phyloP scores from a whole-genome alignment of 257 asterid genomes.

The Phtheirospermum japonicum region DNA sequence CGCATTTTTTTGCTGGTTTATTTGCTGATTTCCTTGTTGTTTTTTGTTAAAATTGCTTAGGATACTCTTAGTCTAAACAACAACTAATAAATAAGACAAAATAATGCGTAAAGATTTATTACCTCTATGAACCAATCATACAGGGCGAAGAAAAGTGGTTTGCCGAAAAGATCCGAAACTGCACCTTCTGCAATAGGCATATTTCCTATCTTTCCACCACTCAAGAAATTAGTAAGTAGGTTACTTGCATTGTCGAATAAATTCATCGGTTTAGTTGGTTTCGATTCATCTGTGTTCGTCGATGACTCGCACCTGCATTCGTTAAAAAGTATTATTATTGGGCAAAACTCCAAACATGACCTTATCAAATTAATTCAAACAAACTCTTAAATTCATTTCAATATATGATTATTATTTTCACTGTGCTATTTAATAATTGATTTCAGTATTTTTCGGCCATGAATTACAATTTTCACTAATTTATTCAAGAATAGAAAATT shows the following conservation, averaged over 20 bases:
- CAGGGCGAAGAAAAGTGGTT: slow-evolving; percentile 84
- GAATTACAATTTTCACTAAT: background rate
- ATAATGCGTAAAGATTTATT: slow-evolving; percentile 10
- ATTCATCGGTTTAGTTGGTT: slow-evolving; percentile 52
- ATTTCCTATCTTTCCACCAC: slow-evolving; percentile 73
- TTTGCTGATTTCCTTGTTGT: too few relatives aligned
- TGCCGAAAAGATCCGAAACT: slow-evolving; percentile 82
- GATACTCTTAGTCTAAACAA: too few relatives aligned
- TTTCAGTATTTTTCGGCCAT: background rate
- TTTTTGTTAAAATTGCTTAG: too few relatives aligned
- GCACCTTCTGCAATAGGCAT: slow-evolving; percentile 99
- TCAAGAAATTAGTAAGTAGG: slow-evolving; percentile 81
- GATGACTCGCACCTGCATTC: slow-evolving; percentile 71
- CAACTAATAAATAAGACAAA: slow-evolving; percentile 12
- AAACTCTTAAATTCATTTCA: background rate
- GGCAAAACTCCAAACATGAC: background rate
- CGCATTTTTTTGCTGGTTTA: too few relatives aligned
- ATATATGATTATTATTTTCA: background rate
- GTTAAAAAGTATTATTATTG: slow-evolving; percentile 21
- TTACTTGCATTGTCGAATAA: slow-evolving; percentile 88
- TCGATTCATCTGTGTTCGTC: slow-evolving; percentile 55
- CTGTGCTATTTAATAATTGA: background rate
- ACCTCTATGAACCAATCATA: slow-evolving; percentile 96
- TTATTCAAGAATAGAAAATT: too few relatives aligned
- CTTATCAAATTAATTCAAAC: slow-evolving; percentile 10